A percentile compares a stretch with the other conserved stretches of the same genome.
Evolutionary conservation across 768 basidiomycete species (phyloP).

Genomic region (Pleurotus eryngii): DNA sequence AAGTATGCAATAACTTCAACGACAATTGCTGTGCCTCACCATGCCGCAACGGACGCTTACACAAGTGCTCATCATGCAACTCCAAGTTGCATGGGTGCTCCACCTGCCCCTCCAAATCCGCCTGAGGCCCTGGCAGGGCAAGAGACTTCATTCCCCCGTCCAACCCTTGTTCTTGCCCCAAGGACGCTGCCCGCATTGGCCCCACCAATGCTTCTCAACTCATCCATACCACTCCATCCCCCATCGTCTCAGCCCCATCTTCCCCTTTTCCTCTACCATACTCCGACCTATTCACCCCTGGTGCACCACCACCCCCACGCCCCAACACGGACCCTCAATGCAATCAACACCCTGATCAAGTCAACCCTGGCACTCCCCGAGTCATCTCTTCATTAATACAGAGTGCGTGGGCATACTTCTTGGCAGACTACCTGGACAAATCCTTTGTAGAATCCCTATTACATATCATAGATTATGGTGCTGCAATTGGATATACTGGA

Average conservation of each 20-base stretch:
- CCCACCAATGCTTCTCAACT: not conserved
- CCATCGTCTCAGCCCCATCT: not conserved
- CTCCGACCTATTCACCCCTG: slow-evolving; percentile 7
- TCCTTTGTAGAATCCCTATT: slow-evolving; percentile 10
- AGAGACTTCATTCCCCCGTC: not conserved
- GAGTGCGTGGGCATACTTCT: slow-evolving; percentile 8
- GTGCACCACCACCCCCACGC: slow-evolving; percentile 5
- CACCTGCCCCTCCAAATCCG: not conserved
- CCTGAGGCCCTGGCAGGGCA: not conserved
- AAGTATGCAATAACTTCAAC: not conserved
- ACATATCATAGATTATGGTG: slow-evolving; percentile 16
- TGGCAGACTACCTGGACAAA: slow-evolving; percentile 12
- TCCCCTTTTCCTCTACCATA: slow-evolving; percentile 6
- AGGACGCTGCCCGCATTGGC: not conserved
- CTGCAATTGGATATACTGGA: slow-evolving; percentile 11
- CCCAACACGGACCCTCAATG: slow-evolving; percentile 14
- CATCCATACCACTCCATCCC: not conserved
- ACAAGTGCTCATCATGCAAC: not conserved
- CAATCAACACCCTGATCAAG: slow-evolving; percentile 7
- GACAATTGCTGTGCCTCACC: not conserved
- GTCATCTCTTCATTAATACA: not conserved
- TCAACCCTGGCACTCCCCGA: slow-evolving; percentile 1
- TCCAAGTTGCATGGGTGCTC: not conserved
- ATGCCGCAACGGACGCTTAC: not conserved
- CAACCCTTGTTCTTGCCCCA: not conserved